These are phyloP conservation scores for Chalciporus piperatus DNA, from an alignment of 768 basidiomycete species.

Conservation along the genomic window DNA sequence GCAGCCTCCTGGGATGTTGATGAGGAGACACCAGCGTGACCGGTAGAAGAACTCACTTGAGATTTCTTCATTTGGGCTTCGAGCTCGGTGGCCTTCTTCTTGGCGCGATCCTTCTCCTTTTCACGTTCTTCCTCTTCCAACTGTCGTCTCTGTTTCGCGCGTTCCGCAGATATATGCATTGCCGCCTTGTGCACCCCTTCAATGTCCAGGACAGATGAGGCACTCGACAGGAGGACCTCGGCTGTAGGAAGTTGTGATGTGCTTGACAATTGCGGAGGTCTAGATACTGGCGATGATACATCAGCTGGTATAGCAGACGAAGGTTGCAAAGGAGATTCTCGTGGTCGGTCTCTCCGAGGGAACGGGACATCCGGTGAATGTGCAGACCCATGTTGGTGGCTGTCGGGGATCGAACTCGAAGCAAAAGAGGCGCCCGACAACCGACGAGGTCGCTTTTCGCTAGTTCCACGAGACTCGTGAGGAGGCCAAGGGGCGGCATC, in stretches of 20 bases:
- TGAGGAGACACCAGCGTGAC: constrained; percentile 9
- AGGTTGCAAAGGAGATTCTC: constrained; percentile 41
- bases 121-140: constrained; percentile 83
- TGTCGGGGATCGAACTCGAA: constrained; percentile 18
- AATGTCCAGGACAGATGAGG: constrained; percentile 40
- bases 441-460: constrained; percentile 21
- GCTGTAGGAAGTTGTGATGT: constrained; percentile 41
- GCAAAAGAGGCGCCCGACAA: constrained; percentile 22
- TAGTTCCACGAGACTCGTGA: constrained; percentile 15
- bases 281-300: constrained; percentile 2
- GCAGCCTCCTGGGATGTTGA: constrained; percentile 31
- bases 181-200: constrained; percentile 69
- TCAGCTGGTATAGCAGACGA: constrained; percentile 24
- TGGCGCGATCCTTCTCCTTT: constrained; percentile 75
- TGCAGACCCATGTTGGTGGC: constrained; percentile 19
- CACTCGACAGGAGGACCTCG: constrained; percentile 28
- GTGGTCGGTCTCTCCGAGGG: constrained; percentile 38
- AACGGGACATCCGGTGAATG: constrained; percentile 20
- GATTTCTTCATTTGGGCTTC: constrained; percentile 58
- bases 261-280: constrained; percentile 42
- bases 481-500: constrained; percentile 16
- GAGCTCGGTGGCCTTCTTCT: constrained; percentile 73
- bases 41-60: constrained; percentile 17
- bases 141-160: constrained; percentile 75
- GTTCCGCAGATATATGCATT: constrained; percentile 84